phyloP scores from a whole-genome alignment of 192 early-diverging fungal species.

The Coemansia sp. region DNA sequence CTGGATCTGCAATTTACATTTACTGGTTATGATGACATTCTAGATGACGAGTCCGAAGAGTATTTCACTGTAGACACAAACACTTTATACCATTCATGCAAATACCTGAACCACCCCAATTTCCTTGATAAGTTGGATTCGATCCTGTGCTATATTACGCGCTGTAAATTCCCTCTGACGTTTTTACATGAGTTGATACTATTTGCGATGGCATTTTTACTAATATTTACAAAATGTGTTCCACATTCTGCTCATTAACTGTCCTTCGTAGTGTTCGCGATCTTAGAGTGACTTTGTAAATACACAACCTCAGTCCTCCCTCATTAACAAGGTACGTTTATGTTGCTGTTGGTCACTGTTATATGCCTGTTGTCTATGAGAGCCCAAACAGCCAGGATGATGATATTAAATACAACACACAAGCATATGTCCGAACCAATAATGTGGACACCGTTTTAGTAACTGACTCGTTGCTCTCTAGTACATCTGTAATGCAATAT shows the following conservation, averaged over 20 bases:
- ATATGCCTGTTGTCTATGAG: not conserved
- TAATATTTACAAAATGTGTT: not conserved
- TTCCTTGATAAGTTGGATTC: not conserved
- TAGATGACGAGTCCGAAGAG: constrained; percentile 83
- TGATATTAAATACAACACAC: constrained; percentile 38
- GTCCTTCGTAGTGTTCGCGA: not conserved
- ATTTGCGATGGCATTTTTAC: not conserved
- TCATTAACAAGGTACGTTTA: not conserved
- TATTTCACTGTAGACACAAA: constrained; percentile 71
- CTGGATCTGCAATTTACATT: not conserved
- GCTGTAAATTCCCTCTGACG: not conserved
- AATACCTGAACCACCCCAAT: constrained; percentile 40
- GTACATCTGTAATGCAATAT: not conserved
- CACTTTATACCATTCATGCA: constrained; percentile 76
- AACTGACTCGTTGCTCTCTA: constrained; percentile 23
- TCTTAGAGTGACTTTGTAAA: not conserved
- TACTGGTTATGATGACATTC: constrained; percentile 63
- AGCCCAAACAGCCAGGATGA: constrained; percentile 13
- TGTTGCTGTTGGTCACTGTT: not conserved
- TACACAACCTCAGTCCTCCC: not conserved
- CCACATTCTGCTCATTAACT: not conserved
- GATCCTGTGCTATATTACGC: not conserved
- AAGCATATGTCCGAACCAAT: constrained; percentile 57
- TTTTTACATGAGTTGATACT: not conserved
- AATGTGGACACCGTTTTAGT: constrained; percentile 34